Evolutionary conservation across 805 yeast genomes (phyloP), one percentile per base, ranked within the genome.

Genomic region (Spathaspora boniae): DNA sequence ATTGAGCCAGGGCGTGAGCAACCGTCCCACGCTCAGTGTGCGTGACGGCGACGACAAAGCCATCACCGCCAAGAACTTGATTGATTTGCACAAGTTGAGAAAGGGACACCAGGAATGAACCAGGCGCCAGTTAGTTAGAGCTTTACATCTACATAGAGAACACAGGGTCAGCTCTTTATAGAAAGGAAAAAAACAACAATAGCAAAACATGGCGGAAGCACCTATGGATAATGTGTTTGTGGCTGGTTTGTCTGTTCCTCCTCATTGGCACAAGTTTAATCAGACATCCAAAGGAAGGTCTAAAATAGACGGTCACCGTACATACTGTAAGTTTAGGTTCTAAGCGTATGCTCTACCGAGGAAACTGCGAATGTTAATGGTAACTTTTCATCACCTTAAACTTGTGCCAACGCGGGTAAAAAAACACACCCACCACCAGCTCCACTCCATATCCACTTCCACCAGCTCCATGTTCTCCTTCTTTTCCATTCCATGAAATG

Each of bases 241-340:
- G n/a, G n/a, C n/a, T n/a, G n/a, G n/a, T n/a, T n/a, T n/a, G n/a
- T n/a, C n/a, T n/a, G n/a, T n/a, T n/a, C n/a, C n/a, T n/a, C n/a
- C n/a, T n/a, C n/a, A n/a, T n/a, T n/a, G n/a, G n/a, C n/a, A n/a
- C n/a, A n/a, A n/a, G n/a, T 31, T 31, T 31, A 36, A 78, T 83
- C 93, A 82, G 93, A 83, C 93, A 82, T 83, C 89, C 93, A 80
- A n/a, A 78, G 89, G 91, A 83, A 82, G 91, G 86, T 66, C 71
- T 44, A 54, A n/a, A n/a, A n/a, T 58, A 71, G 72, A 86, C 93
- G 91, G 89, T 82, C 89, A 83, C 87, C 68, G 87, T 64, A 76
- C 70, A 71, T 77, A 81, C 62, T 75, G 73, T 80, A 23, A 31
- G 33, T 72, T n/a, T 82, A 84, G 89, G 89, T 81, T 82, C 87